These are phyloP conservation scores for Elongisporangium anandrum DNA, from an alignment of 352 stramenopile species.

Conservation along the genomic window DNA sequence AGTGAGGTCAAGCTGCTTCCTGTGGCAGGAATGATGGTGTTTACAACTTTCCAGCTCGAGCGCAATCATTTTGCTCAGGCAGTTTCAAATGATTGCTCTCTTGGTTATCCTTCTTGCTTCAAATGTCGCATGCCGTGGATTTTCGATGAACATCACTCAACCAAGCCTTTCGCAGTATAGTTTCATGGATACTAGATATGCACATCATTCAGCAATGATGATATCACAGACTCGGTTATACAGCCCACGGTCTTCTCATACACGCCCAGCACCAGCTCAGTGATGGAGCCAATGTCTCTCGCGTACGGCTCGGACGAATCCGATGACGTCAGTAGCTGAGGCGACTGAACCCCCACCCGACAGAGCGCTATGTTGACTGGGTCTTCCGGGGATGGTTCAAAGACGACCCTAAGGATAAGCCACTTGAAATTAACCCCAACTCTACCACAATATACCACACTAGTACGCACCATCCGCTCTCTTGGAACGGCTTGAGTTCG, in stretches of 20 bases:
- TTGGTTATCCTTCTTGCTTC: too few species aligned
- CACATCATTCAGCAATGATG: neutral
- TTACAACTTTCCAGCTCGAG: neutral
- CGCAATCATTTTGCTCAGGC: neutral
- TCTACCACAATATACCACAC: too few species aligned
- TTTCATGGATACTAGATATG: neutral
- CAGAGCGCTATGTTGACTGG: constrained; percentile 36
- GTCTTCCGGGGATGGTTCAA: constrained; percentile 33
- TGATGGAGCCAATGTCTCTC: constrained; percentile 26
- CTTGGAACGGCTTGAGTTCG: constrained; percentile 22
- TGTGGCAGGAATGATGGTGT: neutral
- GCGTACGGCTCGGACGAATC: constrained; percentile 14
- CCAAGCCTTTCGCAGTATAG: neutral
- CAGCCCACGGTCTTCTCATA: constrained; percentile 31
- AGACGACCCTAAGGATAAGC: constrained; percentile 24
- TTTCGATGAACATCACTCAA: too few species aligned
- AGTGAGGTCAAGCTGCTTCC: neutral
- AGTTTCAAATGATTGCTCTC: too few species aligned
- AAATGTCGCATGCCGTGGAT: too few species aligned
- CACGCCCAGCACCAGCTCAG: constrained; percentile 28
- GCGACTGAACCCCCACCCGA: constrained; percentile 28
- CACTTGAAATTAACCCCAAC: neutral
- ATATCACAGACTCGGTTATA: constrained; percentile 26
- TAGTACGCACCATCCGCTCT: constrained; percentile 44
- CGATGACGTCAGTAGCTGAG: constrained; percentile 9